Evolutionary conservation across 805 yeast genomes (phyloP).

Genomic region (Lipomyces japonicus): DNA sequence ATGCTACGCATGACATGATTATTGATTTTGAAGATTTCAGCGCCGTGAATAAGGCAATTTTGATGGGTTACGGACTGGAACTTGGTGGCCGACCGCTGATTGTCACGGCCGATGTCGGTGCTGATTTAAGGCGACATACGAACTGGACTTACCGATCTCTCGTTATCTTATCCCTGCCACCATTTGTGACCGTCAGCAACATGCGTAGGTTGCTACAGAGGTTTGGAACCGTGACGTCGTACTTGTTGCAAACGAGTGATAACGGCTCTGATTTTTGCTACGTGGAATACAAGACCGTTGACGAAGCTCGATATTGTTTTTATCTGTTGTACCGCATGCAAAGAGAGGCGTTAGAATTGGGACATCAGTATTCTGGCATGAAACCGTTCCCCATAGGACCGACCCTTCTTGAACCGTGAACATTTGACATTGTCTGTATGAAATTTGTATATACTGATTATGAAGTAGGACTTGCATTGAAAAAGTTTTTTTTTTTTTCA

Average conservation of each 20-base stretch:
- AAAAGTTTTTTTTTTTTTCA: no score
- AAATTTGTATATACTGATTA: no score
- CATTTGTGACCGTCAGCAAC: neutral
- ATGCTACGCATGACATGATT: neutral
- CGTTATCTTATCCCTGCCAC: neutral
- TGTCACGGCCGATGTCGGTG: neutral
- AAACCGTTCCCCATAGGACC: neutral
- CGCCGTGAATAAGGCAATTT: neutral
- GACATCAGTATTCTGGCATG: neutral
- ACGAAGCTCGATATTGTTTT: neutral
- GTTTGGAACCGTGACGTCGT: neutral
- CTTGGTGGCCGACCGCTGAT: neutral
- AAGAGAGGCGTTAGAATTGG: neutral
- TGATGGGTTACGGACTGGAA: neutral
- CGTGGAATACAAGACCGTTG: neutral
- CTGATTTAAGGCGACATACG: neutral
- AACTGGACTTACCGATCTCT: neutral
- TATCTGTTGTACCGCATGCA: neutral
- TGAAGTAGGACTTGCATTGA: no score
- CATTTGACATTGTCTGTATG: no score
- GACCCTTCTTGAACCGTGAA: no score
- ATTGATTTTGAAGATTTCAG: neutral
- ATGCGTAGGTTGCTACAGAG: neutral
- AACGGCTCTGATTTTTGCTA: neutral
- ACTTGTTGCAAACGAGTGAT: neutral